Base-by-base conservation (phyloP, 306 rosid genomes). In the Cucurbita argyrosperma region DNA sequence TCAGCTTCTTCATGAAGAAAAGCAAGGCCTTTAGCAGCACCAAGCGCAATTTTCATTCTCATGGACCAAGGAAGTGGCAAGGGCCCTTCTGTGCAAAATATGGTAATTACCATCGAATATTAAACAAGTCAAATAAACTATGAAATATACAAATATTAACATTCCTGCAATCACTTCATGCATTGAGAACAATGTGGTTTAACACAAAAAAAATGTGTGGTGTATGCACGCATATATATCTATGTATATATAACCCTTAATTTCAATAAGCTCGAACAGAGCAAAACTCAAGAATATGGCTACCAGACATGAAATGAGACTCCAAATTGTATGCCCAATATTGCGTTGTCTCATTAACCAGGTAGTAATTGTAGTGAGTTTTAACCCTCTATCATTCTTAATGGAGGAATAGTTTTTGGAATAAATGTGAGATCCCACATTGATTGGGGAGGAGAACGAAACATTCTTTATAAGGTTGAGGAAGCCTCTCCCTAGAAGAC, bases 41-140 rank as follows among this genome's bases (percentile, higher is more conserved):
- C 97, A 71, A 94, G 83, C 45, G 97, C 97, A 82, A 94, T 90
- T 87, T 87, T 90, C 96, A 94, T 84, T 80, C 98, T 84, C 74
- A 94, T 88, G 50, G 98, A 88, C 98, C 98, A 94, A 13, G 99
- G 99, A 82, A 94, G 97, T 78, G 99, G 99, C 84, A 94, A 79
- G 80, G 97, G 85, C 79, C 99, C 99, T 92, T 80, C 87, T 78
- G 66, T 79, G 86, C 52, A 76, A 72, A 81, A 80, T 76, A 80
- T 70, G 82, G 84, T 82, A 77, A 80, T 84, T 75, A 83, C 78
- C 77, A 79, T 79, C 71, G 45, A 68, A 74, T 7, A 79, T 56
- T 84, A 83, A 76, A 75, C 60, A 79, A 62, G 23, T 21, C 51
- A 76, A 64, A 57, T 54, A 21, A 52, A 39, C 10, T 18, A 40